Evolutionary conservation across 495 filamentous ascomycete genomes (phyloP).

Genomic region (Mytilinidion resinicola): DNA sequence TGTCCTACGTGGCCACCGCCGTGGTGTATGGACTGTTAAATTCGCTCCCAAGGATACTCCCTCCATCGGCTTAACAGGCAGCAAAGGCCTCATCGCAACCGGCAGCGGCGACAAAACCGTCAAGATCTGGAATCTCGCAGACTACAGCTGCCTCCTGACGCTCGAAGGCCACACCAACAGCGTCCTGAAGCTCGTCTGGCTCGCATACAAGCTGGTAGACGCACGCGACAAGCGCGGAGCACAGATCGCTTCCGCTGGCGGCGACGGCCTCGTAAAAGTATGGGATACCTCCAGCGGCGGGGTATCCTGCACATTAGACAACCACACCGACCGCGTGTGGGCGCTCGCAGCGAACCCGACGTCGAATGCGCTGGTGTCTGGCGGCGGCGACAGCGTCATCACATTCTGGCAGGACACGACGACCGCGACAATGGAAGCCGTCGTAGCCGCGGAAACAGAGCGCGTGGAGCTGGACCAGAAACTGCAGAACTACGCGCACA

Average conservation of each 20-base stretch:
- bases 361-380: constrained; percentile 68
- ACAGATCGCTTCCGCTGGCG: constrained; percentile 79
- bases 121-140: constrained; percentile 87
- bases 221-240: constrained; percentile 46
- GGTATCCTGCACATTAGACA: constrained; percentile 80
- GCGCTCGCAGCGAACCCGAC: constrained; percentile 67
- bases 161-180: constrained; percentile 96
- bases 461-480: constrained; percentile 90
- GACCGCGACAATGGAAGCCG: constrained; percentile 63
- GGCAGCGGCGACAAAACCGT: constrained; percentile 93
- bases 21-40: constrained; percentile 90
- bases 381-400: constrained; percentile 79
- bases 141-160: constrained; percentile 88
- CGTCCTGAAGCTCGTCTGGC: constrained; percentile 88
- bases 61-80: constrained; percentile 51
- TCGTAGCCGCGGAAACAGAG: constrained; percentile 61
- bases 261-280: constrained; percentile 93
- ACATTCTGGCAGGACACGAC: constrained; percentile 96
- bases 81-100: constrained; percentile 71
- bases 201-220: constrained; percentile 52
- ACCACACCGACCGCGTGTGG: constrained; percentile 92
- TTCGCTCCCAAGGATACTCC: constrained; percentile 77
- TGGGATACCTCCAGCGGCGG: constrained; percentile 84
- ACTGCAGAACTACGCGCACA: constrained; percentile 82
- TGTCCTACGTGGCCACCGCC: constrained; percentile 81